These are phyloP conservation scores for Trametes meyenii DNA, from an alignment of 768 basidiomycete genomes.

Conservation along the genomic window DNA sequence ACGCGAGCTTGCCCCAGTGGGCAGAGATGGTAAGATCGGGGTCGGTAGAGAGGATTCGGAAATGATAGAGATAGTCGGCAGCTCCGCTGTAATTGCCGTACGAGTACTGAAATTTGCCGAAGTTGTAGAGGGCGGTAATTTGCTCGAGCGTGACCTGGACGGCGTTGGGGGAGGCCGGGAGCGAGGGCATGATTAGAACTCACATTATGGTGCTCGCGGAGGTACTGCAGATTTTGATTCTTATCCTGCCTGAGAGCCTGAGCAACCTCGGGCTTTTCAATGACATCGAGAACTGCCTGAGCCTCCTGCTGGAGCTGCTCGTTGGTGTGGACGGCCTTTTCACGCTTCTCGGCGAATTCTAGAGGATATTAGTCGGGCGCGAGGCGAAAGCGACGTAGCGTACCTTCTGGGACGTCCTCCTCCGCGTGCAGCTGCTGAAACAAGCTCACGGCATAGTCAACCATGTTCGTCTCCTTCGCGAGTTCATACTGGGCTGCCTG, in stretches of 20 bases:
- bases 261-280: constrained; percentile 95
- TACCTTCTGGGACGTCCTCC: constrained; percentile 69
- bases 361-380: constrained; percentile 8
- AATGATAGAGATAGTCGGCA: constrained; percentile 98
- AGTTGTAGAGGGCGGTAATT: constrained; percentile 95
- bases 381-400: constrained; percentile 23
- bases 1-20: constrained; percentile 98
- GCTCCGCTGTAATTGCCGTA: constrained; percentile 96
- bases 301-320: constrained; percentile 88
- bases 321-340: constrained; percentile 80
- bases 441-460: constrained; percentile 85
- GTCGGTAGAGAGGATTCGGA: constrained; percentile 95
- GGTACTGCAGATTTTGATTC: constrained; percentile 91
- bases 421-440: constrained; percentile 80
- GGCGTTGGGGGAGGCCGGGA: neutral
- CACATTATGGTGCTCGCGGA: constrained; percentile 80
- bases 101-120: constrained; percentile 99
- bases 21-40: constrained; percentile 92
- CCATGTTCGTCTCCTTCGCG: constrained; percentile 97
- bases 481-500: constrained; percentile 95
- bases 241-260: constrained; percentile 95
- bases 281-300: constrained; percentile 91
- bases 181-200: neutral
- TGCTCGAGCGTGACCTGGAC: constrained; percentile 88
- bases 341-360: constrained; percentile 88